A percentile compares a stretch with the other conserved stretches of the same genome.
Conservation (phyloP, 331 rosid species). For the Quercus lobata region DNA sequence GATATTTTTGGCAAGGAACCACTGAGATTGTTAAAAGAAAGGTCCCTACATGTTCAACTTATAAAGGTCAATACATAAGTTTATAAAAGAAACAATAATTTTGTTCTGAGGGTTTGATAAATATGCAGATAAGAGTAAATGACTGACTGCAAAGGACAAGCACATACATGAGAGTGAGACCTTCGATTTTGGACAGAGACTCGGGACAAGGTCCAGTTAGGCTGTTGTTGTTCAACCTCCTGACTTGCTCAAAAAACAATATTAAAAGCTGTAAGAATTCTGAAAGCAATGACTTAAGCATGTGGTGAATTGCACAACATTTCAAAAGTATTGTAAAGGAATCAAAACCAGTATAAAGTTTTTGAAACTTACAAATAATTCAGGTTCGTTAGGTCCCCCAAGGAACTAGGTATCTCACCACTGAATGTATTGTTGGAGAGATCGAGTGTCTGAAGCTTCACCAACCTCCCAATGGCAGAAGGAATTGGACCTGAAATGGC, state of each 20-base stretch:
- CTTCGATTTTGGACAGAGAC: slow-evolving; percentile 65
- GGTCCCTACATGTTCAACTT: slow-evolving; percentile 62
- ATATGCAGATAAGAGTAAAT: neutral
- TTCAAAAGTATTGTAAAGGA: neutral
- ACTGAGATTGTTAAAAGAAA: slow-evolving; percentile 87
- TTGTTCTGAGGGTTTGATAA: neutral
- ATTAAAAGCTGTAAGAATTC: slow-evolving; percentile 16
- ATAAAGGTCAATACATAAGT: slow-evolving; percentile 8
- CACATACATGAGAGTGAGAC: slow-evolving; percentile 93
- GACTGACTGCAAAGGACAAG: slow-evolving; percentile 14
- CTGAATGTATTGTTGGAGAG: slow-evolving; percentile 72
- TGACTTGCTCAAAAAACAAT: slow-evolving; percentile 38
- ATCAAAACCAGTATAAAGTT: neutral
- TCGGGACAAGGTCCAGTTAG: slow-evolving; percentile 82
- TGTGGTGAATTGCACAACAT: slow-evolving; percentile 12
- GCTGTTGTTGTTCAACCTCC: slow-evolving; percentile 96
- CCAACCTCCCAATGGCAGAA: slow-evolving; percentile 64
- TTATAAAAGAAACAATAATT: slow-evolving; percentile 15
- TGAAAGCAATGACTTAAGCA: slow-evolving; percentile 9
- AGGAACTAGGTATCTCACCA: slow-evolving; percentile 79
- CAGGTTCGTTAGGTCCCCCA: slow-evolving; percentile 77
- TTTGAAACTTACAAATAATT: slow-evolving; percentile 79
- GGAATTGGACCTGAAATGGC: slow-evolving; percentile 85
- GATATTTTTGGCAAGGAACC: slow-evolving; percentile 84
- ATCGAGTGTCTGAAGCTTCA: slow-evolving; percentile 89